phyloP scores from a whole-genome alignment of 2,329 filamentous ascomycete genomes.

The Claviceps quebecensis region DNA sequence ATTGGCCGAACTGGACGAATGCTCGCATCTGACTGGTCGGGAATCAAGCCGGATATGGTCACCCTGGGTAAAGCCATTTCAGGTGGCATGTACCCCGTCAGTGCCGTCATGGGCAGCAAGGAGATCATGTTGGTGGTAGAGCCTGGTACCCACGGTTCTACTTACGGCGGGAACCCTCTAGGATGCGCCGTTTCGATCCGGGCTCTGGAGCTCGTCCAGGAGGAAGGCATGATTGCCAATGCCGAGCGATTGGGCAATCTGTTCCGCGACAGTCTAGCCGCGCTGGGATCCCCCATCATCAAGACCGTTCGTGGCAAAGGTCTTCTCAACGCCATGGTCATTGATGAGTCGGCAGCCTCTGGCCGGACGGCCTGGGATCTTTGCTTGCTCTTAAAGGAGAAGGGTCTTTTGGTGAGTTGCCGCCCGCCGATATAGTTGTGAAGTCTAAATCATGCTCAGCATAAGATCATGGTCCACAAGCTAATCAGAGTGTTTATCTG shows the following conservation, averaged over 20 bases:
- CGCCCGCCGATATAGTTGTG: too few species aligned
- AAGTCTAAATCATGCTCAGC: neutral
- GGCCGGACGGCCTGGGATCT: constrained; percentile 92
- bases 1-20: constrained; percentile 91
- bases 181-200: constrained; percentile 93
- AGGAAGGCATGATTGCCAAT: constrained; percentile 74
- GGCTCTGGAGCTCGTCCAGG: constrained; percentile 83
- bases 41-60: constrained; percentile 89
- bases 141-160: constrained; percentile 91
- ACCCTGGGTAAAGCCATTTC: constrained; percentile 95
- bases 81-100: constrained; percentile 98
- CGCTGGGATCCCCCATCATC: constrained; percentile 69
- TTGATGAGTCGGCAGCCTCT: constrained; percentile 75
- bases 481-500: neutral
- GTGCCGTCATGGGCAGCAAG: constrained; percentile 72
- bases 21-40: constrained; percentile 87
- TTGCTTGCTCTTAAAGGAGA: constrained; percentile 88
- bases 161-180: constrained; percentile 94
- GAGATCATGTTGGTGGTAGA: constrained; percentile 94
- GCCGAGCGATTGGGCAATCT: constrained; percentile 69
- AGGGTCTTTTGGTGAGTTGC: constrained; percentile 68
- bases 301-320: constrained; percentile 80
- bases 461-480: neutral
- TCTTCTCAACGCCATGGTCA: constrained; percentile 87
- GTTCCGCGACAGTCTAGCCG: constrained; percentile 65